Conservation (phyloP, 495 filamentous ascomycete species). For the Talaromyces adpressus region DNA sequence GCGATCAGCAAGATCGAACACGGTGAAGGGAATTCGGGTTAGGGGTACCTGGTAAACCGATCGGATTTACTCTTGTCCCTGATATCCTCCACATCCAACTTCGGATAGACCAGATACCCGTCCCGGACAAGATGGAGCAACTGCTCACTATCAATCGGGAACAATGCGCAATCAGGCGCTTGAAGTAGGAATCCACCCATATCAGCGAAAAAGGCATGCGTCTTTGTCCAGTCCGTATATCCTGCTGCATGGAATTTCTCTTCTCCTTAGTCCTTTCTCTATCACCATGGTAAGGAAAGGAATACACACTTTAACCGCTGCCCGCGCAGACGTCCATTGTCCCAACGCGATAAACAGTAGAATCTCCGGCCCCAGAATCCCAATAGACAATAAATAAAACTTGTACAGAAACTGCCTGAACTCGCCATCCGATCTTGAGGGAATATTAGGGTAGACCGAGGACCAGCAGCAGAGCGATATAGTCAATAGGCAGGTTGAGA, state of each 20-base stretch:
- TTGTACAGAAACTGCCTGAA: conserved; percentile 14
- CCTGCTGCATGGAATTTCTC: conserved; percentile 15
- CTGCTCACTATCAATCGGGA: conserved; percentile 14
- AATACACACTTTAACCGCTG: conserved; percentile 17
- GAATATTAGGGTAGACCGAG: conserved; percentile 23
- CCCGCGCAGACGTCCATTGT: conserved; percentile 26
- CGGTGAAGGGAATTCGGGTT: neutral
- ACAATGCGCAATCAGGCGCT: neutral
- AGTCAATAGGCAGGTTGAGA: conserved; percentile 25
- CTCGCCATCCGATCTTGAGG: conserved; percentile 10
- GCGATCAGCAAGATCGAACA: neutral
- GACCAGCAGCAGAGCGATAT: conserved; percentile 24
- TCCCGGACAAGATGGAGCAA: conserved; percentile 11
- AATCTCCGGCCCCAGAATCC: conserved; percentile 28
- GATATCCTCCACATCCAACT: conserved; percentile 21
- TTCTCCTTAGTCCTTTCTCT: neutral
- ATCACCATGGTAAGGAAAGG: neutral
- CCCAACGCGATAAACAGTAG: conserved; percentile 22
- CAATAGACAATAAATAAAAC: conserved; percentile 19
- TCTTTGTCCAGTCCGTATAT: conserved; percentile 22
- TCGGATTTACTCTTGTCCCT: conserved; percentile 35
- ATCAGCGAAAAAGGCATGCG: conserved; percentile 30
- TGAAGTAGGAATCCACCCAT: conserved; percentile 35
- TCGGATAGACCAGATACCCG: conserved; percentile 15
- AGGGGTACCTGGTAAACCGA: conserved; percentile 16